Percentiles rank a stretch among this genome's conserved stretches.
These are phyloP conservation scores for Starmerella floris DNA, from an alignment of 805 yeast species.

Conservation along the genomic window DNA sequence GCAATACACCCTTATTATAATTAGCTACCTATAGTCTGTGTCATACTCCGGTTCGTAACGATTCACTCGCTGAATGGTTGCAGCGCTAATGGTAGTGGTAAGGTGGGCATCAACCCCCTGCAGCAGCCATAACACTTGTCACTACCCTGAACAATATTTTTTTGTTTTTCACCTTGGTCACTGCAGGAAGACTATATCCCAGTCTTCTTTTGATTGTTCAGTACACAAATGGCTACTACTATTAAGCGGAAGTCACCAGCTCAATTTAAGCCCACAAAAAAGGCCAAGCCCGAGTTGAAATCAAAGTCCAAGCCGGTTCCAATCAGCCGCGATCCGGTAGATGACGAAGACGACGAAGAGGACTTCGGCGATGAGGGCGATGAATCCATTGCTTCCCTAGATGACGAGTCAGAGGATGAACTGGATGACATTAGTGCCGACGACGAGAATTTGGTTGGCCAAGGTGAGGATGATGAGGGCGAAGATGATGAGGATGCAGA, in stretches of 20 bases:
- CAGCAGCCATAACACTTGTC: no score
- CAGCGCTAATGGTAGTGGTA: no score
- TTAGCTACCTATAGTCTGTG: no score
- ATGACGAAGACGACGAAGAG: slow-evolving; percentile 13
- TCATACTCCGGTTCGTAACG: no score
- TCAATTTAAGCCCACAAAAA: slow-evolving; percentile 13
- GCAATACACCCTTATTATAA: no score
- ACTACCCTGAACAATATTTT: no score
- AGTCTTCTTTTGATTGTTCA: no score
- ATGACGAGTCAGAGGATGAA: background rate
- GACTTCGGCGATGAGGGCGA: slow-evolving; percentile 18
- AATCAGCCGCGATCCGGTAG: slow-evolving; percentile 12
- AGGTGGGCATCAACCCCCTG: no score
- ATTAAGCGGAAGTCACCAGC: slow-evolving; percentile 5
- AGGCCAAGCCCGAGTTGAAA: slow-evolving; percentile 20
- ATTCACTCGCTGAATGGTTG: no score
- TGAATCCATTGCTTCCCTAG: background rate
- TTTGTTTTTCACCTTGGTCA: no score
- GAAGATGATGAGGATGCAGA: slow-evolving; percentile 6
- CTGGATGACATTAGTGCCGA: slow-evolving; percentile 4
- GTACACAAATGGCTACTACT: background rate
- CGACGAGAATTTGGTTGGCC: slow-evolving; percentile 16
- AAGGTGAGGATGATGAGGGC: slow-evolving; percentile 17
- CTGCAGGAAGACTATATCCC: no score
- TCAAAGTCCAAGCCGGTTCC: slow-evolving; percentile 2